These are phyloP conservation scores for Sporothrix globosa DNA, from an alignment of 2,329 filamentous ascomycete species.

Conservation along the genomic window DNA sequence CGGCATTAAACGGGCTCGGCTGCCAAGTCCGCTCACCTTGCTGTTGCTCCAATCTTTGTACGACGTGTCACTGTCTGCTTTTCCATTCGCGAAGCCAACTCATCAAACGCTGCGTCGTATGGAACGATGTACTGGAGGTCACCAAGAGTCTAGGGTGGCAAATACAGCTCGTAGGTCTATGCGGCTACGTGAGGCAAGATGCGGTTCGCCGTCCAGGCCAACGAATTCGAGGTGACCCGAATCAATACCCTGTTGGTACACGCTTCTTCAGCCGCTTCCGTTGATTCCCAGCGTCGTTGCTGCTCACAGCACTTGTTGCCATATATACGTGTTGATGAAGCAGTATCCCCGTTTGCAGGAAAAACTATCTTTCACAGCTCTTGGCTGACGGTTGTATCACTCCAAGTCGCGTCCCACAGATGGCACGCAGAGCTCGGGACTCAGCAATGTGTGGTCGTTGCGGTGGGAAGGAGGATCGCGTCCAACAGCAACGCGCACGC, in stretches of 20 bases:
- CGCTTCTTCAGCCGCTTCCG: neutral
- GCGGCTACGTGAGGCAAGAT: neutral
- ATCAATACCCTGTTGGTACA: neutral
- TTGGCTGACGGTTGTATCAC: slow-evolving; percentile 2
- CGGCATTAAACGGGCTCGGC: neutral
- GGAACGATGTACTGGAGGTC: slow-evolving; percentile 1
- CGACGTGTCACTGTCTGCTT: slow-evolving; percentile 19
- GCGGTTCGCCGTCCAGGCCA: slow-evolving; percentile 2
- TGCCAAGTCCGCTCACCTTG: neutral
- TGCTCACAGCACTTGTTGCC: too few species aligned
- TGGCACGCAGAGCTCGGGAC: neutral
- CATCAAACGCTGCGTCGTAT: slow-evolving; percentile 4
- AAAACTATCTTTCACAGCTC: neutral
- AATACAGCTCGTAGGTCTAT: neutral
- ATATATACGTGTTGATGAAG: neutral
- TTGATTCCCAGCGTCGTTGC: neutral
- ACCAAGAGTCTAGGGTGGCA: neutral
- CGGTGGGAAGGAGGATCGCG: too few species aligned
- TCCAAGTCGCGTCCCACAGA: slow-evolving; percentile 22
- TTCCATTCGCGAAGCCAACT: slow-evolving; percentile 22
- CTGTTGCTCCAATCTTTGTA: neutral
- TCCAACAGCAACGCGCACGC: slow-evolving; percentile 4
- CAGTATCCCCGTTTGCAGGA: neutral
- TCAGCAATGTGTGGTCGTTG: neutral
- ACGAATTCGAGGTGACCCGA: neutral